Base-by-base conservation (phyloP, 495 filamentous ascomycete species). In the Astrocystis sublimbata region DNA sequence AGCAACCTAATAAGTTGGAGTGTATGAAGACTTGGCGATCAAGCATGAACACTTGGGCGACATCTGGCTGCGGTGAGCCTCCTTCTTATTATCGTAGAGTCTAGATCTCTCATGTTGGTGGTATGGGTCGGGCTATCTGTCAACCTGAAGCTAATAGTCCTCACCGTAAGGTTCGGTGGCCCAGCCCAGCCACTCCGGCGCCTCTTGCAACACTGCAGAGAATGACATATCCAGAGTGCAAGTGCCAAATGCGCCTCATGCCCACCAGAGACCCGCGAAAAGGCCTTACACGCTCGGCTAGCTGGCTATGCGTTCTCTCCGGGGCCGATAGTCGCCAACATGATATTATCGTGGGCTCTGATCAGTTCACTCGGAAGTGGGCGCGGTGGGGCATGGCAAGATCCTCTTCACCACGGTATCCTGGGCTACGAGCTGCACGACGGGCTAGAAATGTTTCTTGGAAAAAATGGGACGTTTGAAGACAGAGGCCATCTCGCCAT, bases 381-480 rank as follows among this genome's bases (percentile, higher is more conserved):
- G 17, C 36, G 42, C 45, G 40, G 17, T 45, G 24, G 64, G 56
- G 49, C 46, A 62, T 42, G 17, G 35, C 59, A 10, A 57, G n/a
- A 57, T 33, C 23, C 15, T 6, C 23, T 17, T 17, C 61, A 55
- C 41, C n/a, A 49, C 55, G 59, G 35, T 53, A 40, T 26, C 17
- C 47, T 15, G 47, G 19, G 57, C 58, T 46, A 30, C 38, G n/a
- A 45, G 56, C 24, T 55, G 56, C 24, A 65, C 52, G 64, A 69
- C 61, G 66, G 69, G 69, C 19, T 30, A 55, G 57, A 45, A 71
- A 63, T 65, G 56, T 56, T 60, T 60, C 46, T 38, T 31, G 24
- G 0, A 52, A 47, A 57, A 62, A 51, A 41, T 60, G 56, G 53
- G 45, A 55, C 23, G 62, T 69, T 64, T 67, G 59, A 55, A 47